A percentile compares a stretch with the other conserved stretches of the same genome.
Evolutionary conservation across 768 basidiomycete species (phyloP).

Genomic region (Trametes sanguinea): DNA sequence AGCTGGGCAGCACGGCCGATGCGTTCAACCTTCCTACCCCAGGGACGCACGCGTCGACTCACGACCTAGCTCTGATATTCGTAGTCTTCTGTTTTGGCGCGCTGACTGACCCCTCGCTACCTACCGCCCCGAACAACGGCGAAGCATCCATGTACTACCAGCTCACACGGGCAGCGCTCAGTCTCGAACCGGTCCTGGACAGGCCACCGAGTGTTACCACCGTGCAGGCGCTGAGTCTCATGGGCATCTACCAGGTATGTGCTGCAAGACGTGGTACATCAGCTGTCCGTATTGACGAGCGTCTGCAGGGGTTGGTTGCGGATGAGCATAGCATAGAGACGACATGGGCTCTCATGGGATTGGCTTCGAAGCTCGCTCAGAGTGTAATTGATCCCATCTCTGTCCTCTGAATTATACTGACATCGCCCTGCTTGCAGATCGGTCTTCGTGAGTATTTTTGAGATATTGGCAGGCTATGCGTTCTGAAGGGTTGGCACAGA

Average conservation of each 20-base stretch:
- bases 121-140: constrained; percentile 41
- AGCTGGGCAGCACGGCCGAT: constrained; percentile 53
- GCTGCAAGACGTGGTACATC: too few relatives aligned
- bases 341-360: constrained; percentile 50
- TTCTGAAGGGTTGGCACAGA: constrained; percentile 40
- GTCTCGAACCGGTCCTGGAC: constrained; percentile 67
- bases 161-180: constrained; percentile 64
- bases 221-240: constrained; percentile 8
- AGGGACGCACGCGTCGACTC: constrained; percentile 24
- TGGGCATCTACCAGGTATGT: constrained; percentile 16
- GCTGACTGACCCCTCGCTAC: constrained; percentile 33
- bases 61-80: constrained; percentile 37
- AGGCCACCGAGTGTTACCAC: constrained; percentile 61
- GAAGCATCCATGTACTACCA: constrained; percentile 49
- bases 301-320: constrained; percentile 57
- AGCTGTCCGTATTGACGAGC: neutral
- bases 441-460: constrained; percentile 46
- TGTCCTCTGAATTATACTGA: constrained; percentile 29
- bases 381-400: constrained; percentile 39
- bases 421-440: constrained; percentile 33
- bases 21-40: constrained; percentile 18
- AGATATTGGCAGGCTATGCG: too few relatives aligned
- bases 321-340: constrained; percentile 60
- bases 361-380: constrained; percentile 60
- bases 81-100: constrained; percentile 37